Evolutionary conservation across 2,329 filamentous ascomycete species (phyloP).

Genomic region (Dothiorella sarmentorum): DNA sequence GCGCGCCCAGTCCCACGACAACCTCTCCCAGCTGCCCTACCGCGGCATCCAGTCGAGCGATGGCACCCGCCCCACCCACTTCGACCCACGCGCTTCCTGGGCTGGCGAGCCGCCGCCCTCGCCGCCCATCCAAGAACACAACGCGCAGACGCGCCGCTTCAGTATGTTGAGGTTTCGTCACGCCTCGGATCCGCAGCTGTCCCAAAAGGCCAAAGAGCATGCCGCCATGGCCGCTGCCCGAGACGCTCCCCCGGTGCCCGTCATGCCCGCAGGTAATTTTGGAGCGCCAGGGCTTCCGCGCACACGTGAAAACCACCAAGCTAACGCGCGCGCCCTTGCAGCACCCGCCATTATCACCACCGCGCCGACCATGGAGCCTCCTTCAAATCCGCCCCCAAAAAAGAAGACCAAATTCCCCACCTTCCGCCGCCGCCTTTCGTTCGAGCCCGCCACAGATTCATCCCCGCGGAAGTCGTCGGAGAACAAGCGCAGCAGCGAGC

Average conservation of each 20-base stretch:
- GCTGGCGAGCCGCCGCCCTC: conserved; percentile 28
- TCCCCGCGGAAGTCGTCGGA: conserved; percentile 35
- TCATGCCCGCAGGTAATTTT: conserved; percentile 34
- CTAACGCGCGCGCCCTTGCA: conserved; percentile 28
- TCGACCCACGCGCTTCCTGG: conserved; percentile 26
- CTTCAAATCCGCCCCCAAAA: conserved; percentile 25
- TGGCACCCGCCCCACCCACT: conserved; percentile 28
- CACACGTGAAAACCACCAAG: conserved; percentile 16
- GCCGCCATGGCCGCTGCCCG: conserved; percentile 44
- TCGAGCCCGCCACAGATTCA: conserved; percentile 28
- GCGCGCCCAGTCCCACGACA: conserved; percentile 27
- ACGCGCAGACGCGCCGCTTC: conserved; percentile 51
- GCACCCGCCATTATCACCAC: conserved; percentile 81
- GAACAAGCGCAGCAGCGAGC: conserved; percentile 25
- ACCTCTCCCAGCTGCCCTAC: conserved; percentile 26
- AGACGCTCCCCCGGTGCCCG: conserved; percentile 49
- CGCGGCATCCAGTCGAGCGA: conserved; percentile 32
- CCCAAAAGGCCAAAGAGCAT: conserved; percentile 69
- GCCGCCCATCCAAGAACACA: conserved; percentile 33
- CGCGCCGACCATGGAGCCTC: conserved; percentile 64
- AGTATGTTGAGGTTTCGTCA: conserved; percentile 80
- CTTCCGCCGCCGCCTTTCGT: conserved; percentile 34
- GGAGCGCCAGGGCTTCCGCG: conserved; percentile 16
- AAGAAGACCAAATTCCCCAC: conserved; percentile 35
- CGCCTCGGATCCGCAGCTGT: conserved; percentile 88